Evolutionary conservation across 495 filamentous ascomycete species (phyloP).

Genomic region (Podospora pseudopauciseta): DNA sequence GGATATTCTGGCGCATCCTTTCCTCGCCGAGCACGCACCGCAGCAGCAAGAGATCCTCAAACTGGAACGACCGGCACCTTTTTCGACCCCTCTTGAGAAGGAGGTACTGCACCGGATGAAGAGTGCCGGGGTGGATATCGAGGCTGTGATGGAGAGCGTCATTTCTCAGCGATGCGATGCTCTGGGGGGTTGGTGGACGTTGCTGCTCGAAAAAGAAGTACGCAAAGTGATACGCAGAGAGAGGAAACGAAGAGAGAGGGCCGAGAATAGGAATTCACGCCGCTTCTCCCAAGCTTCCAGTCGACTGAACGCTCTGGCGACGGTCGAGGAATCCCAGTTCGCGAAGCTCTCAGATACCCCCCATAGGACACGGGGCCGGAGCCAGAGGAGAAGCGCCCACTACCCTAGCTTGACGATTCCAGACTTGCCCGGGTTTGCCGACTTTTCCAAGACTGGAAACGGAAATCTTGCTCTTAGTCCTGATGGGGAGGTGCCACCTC

Average conservation of each 20-base stretch:
- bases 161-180: slow-evolving; percentile 83
- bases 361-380: slow-evolving; percentile 55
- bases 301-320: slow-evolving; percentile 72
- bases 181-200: slow-evolving; percentile 92
- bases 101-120: slow-evolving; percentile 91
- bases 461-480: slow-evolving; percentile 31
- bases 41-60: slow-evolving; percentile 90
- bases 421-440: slow-evolving; percentile 72
- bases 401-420: slow-evolving; percentile 49
- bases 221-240: slow-evolving; percentile 82
- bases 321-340: slow-evolving; percentile 64
- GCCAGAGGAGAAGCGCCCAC: slow-evolving; percentile 49
- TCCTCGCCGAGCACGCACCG: slow-evolving; percentile 81
- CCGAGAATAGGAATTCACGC: slow-evolving; percentile 72
- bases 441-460: slow-evolving; percentile 43
- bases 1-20: slow-evolving; percentile 87
- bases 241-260: slow-evolving; percentile 75
- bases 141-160: slow-evolving; percentile 91
- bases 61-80: slow-evolving; percentile 75
- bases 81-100: slow-evolving; percentile 85
- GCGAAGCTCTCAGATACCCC: slow-evolving; percentile 42
- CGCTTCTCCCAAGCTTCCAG: slow-evolving; percentile 84
- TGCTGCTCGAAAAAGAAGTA: slow-evolving; percentile 93
- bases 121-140: slow-evolving; percentile 90
- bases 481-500: slow-evolving; percentile 51